Conservation (phyloP, 179 eudicot species). For the Dionaea muscipula region DNA sequence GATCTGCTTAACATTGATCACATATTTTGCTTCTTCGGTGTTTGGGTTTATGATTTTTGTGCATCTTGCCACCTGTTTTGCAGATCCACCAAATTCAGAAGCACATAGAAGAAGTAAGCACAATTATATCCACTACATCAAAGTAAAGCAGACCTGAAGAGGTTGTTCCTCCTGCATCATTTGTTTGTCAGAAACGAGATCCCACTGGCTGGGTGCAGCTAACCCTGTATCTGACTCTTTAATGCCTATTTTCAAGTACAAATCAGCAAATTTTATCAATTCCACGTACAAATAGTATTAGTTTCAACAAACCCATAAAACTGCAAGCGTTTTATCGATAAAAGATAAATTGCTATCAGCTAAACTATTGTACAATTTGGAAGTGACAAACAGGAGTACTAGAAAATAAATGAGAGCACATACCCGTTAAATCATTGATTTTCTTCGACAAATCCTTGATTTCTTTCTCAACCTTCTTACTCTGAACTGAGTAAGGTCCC, state of each 20-base stretch:
- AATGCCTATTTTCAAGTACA: constrained; percentile 37
- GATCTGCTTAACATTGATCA: constrained; percentile 86
- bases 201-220: constrained; percentile 96
- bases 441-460: constrained; percentile 87
- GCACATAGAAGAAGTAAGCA: neutral
- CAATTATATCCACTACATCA: neutral
- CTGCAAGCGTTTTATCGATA: too few relatives aligned
- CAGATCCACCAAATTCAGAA: constrained; percentile 8
- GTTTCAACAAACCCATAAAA: neutral
- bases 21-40: constrained; percentile 93
- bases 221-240: constrained; percentile 97
- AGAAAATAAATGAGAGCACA: constrained; percentile 4
- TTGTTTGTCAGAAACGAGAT: constrained; percentile 87
- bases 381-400: neutral
- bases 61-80: constrained; percentile 87
- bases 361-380: too few relatives aligned
- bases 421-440: constrained; percentile 83
- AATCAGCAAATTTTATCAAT: neutral
- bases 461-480: constrained; percentile 78
- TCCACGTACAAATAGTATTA: neutral
- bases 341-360: too few relatives aligned
- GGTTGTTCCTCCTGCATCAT: constrained; percentile 99
- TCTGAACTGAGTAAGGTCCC: constrained; percentile 78
- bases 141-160: constrained; percentile 50
- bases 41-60: constrained; percentile 88